These are phyloP conservation scores for Cairneyella variabilis DNA, from an alignment of 495 filamentous ascomycete genomes.

Conservation along the genomic window DNA sequence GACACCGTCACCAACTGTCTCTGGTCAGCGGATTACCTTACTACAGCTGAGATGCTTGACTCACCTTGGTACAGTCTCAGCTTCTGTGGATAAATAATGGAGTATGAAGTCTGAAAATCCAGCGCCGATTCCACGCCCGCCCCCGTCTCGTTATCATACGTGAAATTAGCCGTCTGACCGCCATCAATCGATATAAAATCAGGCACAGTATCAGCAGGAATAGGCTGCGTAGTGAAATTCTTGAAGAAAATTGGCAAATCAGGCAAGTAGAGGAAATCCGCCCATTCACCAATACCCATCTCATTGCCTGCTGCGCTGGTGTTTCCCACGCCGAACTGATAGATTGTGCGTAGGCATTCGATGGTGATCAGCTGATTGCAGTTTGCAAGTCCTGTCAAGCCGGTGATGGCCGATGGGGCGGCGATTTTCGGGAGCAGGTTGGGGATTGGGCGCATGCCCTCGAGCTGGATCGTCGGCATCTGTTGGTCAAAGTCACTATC, in stretches of 20 bases:
- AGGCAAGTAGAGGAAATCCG: conserved; percentile 35
- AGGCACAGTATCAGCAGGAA: conserved; percentile 18
- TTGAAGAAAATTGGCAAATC: conserved; percentile 24
- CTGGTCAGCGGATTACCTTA: too few species aligned
- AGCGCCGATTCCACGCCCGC: conserved; percentile 26
- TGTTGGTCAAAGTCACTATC: conserved; percentile 6
- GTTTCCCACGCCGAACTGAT: conserved; percentile 7
- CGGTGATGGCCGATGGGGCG: background rate
- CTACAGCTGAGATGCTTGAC: too few species aligned
- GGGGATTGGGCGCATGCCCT: conserved; percentile 7
- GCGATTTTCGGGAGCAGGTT: conserved; percentile 8
- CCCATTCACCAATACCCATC: conserved; percentile 51
- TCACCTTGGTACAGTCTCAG: conserved; percentile 37
- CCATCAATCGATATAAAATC: conserved; percentile 25
- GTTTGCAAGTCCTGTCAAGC: conserved; percentile 10
- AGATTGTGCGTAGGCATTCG: conserved; percentile 23
- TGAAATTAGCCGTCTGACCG: conserved; percentile 17
- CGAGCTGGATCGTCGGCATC: conserved; percentile 17
- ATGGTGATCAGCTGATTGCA: conserved; percentile 22
- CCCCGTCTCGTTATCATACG: background rate
- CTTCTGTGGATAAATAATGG: conserved; percentile 33
- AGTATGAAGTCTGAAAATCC: conserved; percentile 31
- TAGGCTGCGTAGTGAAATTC: conserved; percentile 18
- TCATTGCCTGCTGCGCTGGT: conserved; percentile 34
- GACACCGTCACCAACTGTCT: conserved; percentile 29